phyloP scores from a whole-genome alignment of 2,329 filamentous ascomycete species.

The Ophiostoma triangulosporum region DNA sequence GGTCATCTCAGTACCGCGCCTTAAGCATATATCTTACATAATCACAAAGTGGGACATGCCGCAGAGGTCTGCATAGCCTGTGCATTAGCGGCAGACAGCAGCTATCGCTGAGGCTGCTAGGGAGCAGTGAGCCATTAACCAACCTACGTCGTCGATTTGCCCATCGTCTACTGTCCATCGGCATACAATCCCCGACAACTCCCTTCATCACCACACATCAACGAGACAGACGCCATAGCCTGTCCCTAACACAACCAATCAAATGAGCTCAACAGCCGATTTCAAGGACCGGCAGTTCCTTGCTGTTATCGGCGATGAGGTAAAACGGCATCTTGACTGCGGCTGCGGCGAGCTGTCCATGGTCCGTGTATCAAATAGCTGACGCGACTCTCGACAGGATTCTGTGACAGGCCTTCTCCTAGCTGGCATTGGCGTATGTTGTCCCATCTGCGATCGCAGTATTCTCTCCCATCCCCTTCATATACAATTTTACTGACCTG shows the following conservation, averaged over 20 bases:
- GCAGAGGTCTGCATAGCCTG: background rate
- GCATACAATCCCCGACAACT: background rate
- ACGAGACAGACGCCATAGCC: background rate
- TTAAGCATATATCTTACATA: background rate
- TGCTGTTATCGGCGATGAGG: constrained; percentile 96
- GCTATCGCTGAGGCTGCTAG: background rate
- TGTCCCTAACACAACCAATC: background rate
- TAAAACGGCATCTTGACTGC: constrained; percentile 25
- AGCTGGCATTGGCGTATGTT: constrained; percentile 76
- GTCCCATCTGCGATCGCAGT: background rate
- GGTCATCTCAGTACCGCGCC: background rate
- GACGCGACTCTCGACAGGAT: constrained; percentile 42
- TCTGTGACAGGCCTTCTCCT: constrained; percentile 92
- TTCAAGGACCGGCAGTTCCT: constrained; percentile 87
- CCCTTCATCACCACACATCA: background rate
- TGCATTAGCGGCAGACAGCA: background rate
- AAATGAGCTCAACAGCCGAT: constrained; percentile 26
- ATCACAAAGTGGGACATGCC: background rate
- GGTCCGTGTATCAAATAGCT: background rate
- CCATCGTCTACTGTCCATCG: background rate
- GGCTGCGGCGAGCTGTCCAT: background rate
- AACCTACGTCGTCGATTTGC: background rate
- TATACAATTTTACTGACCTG: background rate
- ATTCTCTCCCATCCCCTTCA: background rate
- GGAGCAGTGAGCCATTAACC: constrained; percentile 1